These are phyloP conservation scores for Blastobotrys peoriensis DNA, from an alignment of 805 yeast genomes.

Conservation along the genomic window DNA sequence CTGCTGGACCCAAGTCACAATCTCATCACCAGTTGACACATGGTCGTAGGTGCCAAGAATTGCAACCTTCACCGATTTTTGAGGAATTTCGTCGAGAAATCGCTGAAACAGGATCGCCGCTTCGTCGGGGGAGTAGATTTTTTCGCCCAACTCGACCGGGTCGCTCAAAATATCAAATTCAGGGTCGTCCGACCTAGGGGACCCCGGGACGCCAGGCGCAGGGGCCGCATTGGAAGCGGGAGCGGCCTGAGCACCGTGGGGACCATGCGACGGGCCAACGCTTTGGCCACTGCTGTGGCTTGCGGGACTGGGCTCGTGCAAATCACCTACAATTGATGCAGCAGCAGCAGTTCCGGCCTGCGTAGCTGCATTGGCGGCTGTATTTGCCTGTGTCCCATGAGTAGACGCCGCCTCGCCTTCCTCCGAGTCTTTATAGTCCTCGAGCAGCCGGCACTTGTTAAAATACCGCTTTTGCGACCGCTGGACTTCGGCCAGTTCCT, in stretches of 20 bases:
- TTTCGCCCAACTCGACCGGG: conserved; percentile 27
- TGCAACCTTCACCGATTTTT: conserved; percentile 52
- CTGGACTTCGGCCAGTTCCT: conserved; percentile 44
- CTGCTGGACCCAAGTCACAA: conserved; percentile 53
- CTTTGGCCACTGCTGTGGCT: conserved; percentile 1
- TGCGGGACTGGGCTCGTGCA: conserved; percentile 1
- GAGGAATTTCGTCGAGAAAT: conserved; percentile 47
- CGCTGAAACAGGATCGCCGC: conserved; percentile 38
- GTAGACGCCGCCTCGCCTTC: conserved; percentile 36
- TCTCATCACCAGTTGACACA: conserved; percentile 55
- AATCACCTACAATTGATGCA: background rate
- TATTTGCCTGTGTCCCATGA: conserved; percentile 1
- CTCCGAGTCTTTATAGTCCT: conserved; percentile 50
- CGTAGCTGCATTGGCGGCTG: background rate
- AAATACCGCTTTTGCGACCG: conserved; percentile 61
- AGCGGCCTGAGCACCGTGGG: background rate
- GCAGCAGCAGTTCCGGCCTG: background rate
- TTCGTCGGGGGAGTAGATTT: conserved; percentile 33
- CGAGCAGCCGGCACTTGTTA: conserved; percentile 69
- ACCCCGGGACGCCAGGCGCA: conserved; percentile 7
- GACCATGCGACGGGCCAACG: background rate
- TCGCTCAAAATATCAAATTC: conserved; percentile 7
- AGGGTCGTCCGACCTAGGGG: conserved; percentile 8
- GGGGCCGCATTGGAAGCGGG: conserved; percentile 7
- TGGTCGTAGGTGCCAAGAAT: conserved; percentile 62